These are phyloP conservation scores for Sclerospora graminicola DNA, from an alignment of 352 stramenopile genomes.

Conservation along the genomic window DNA sequence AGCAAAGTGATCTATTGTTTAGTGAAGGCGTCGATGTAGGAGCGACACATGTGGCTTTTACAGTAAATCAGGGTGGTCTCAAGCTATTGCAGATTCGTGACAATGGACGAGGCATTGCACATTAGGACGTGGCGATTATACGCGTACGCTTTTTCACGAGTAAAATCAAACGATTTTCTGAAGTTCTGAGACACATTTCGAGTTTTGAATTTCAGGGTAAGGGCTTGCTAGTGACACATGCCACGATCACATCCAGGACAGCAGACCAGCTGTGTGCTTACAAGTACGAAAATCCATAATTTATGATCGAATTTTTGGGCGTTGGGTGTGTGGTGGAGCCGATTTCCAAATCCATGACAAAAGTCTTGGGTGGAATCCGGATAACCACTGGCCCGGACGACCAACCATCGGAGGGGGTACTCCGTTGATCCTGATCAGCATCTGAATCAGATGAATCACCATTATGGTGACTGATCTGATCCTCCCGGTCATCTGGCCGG, in stretches of 20 bases:
- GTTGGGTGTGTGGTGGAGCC: too few species aligned
- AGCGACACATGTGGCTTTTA: constrained; percentile 74
- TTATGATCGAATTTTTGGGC: background rate
- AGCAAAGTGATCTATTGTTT: constrained; percentile 95
- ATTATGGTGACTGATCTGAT: too few species aligned
- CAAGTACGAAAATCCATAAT: constrained; percentile 29
- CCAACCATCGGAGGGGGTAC: too few species aligned
- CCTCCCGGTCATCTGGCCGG: too few species aligned
- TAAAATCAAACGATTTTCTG: constrained; percentile 92
- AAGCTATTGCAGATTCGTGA: constrained; percentile 93
- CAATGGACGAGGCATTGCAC: constrained; percentile 90
- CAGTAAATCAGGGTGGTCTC: constrained; percentile 77
- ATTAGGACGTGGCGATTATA: constrained; percentile 89
- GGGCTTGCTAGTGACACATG: constrained; percentile 94
- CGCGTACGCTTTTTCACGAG: constrained; percentile 97
- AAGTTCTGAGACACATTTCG: constrained; percentile 90
- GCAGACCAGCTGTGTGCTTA: constrained; percentile 67
- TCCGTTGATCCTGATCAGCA: too few species aligned
- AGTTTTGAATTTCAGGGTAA: constrained; percentile 99
- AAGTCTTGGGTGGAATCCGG: too few species aligned
- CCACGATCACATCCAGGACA: constrained; percentile 86
- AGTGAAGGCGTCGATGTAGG: constrained; percentile 92
- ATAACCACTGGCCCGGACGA: too few species aligned
- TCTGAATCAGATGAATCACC: too few species aligned
- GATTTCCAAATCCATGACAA: too few species aligned